Percentiles rank a stretch among this genome's conserved stretches.
phyloP scores from a whole-genome alignment of 2,329 filamentous ascomycete species.

The Aureobasidium sp. region DNA sequence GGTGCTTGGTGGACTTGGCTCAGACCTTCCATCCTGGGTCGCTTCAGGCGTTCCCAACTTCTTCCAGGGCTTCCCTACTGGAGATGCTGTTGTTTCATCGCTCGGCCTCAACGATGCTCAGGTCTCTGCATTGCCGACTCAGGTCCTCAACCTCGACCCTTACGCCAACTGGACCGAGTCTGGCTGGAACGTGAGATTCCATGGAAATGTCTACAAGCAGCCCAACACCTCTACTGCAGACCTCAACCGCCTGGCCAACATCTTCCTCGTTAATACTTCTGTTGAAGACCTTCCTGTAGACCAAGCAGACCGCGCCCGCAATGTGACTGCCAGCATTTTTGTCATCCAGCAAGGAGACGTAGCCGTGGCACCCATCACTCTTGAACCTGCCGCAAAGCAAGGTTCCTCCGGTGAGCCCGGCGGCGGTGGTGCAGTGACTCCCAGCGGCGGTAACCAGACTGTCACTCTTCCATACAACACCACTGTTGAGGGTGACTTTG shows the following conservation, averaged over 20 bases:
- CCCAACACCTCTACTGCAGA: conserved; percentile 58
- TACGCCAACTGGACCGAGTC: conserved; percentile 69
- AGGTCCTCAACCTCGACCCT: conserved; percentile 61
- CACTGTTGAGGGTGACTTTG: conserved; percentile 62
- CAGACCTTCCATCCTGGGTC: conserved; percentile 51
- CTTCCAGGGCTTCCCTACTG: conserved; percentile 57
- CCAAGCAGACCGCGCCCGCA: conserved; percentile 60
- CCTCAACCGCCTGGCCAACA: conserved; percentile 60
- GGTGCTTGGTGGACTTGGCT: conserved; percentile 43
- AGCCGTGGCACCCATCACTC: conserved; percentile 52
- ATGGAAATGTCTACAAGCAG: conserved; percentile 75
- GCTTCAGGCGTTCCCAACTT: conserved; percentile 57
- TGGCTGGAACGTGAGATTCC: conserved; percentile 68
- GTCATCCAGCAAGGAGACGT: conserved; percentile 62
- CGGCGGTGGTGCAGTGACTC: conserved; percentile 43
- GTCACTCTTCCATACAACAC: conserved; percentile 58
- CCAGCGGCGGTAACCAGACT: conserved; percentile 53
- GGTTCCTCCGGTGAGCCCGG: conserved; percentile 43
- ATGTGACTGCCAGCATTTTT: conserved; percentile 64
- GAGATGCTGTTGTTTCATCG: conserved; percentile 34
- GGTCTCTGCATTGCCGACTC: conserved; percentile 55
- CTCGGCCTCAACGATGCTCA: conserved; percentile 52
- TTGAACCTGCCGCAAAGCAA: conserved; percentile 51
- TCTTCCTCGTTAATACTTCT: conserved; percentile 59
- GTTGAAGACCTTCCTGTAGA: conserved; percentile 51